Percentiles rank a stretch among this genome's conserved stretches.
Evolutionary conservation across 2,329 filamentous ascomycete species (phyloP).

Genomic region (Penicillium freii): DNA sequence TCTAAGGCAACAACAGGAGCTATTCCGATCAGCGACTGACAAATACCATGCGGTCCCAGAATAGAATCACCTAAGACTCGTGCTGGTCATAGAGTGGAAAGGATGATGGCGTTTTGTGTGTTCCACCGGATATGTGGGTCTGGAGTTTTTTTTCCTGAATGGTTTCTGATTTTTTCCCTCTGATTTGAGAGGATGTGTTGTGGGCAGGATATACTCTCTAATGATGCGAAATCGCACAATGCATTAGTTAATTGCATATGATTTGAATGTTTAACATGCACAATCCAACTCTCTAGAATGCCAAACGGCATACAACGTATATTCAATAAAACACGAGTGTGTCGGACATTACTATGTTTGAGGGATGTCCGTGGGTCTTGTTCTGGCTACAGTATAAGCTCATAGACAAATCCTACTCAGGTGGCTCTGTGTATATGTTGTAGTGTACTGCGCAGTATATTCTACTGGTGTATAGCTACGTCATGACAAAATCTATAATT

Average conservation of each 20-base stretch:
- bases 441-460: not conserved
- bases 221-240: constrained; percentile 7
- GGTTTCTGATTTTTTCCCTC: constrained; percentile 6
- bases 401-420: not conserved
- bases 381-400: not conserved
- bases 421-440: not conserved
- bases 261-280: not conserved
- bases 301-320: not conserved
- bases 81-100: constrained; percentile 35
- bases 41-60: constrained; percentile 61
- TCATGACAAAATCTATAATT: no score
- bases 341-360: not conserved
- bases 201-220: constrained; percentile 7
- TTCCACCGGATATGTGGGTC: constrained; percentile 10
- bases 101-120: constrained; percentile 25
- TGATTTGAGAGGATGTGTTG: constrained; percentile 1
- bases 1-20: constrained; percentile 81
- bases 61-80: constrained; percentile 23
- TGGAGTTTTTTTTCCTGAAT: constrained; percentile 15
- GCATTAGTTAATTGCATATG: constrained; percentile 8
- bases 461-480: no score
- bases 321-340: not conserved
- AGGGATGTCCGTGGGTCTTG: not conserved
- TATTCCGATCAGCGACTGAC: constrained; percentile 78
- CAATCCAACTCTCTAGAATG: not conserved